Percentiles rank a stretch among this genome's conserved stretches.
phyloP scores from a whole-genome alignment of 306 rosid species.

The Elaeagnus macrophylla region DNA sequence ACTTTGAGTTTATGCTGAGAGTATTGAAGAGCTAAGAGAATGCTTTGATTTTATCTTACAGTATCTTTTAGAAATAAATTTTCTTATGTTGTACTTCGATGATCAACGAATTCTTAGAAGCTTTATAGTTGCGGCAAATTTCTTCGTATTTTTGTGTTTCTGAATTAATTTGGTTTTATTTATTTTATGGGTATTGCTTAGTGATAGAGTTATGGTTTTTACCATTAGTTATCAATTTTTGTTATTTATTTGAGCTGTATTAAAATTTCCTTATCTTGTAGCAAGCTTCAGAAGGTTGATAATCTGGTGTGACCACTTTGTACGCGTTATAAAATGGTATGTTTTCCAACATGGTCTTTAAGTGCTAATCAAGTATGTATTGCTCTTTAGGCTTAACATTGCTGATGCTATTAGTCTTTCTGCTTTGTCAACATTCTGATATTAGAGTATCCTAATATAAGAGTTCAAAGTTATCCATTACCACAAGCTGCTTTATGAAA shows the following conservation, averaged over 20 bases:
- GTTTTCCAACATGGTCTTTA: not conserved
- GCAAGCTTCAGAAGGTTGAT: constrained; percentile 11
- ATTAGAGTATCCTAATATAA: not conserved
- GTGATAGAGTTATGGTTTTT: not conserved
- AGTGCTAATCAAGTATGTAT: not conserved
- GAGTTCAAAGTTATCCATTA: not conserved
- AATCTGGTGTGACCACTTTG: constrained; percentile 1
- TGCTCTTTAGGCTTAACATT: no score
- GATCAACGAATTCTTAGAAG: no score
- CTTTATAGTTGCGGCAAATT: no score
- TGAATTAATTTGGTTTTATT: not conserved
- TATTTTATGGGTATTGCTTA: not conserved
- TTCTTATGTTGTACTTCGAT: no score
- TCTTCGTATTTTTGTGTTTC: no score
- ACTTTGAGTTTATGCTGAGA: no score
- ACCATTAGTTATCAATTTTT: not conserved
- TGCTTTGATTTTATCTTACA: no score
- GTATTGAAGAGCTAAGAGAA: no score
- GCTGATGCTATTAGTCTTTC: not conserved
- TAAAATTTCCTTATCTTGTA: not conserved
- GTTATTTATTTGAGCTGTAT: not conserved
- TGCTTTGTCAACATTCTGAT: not conserved
- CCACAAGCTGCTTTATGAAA: not conserved
- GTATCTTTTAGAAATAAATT: no score
- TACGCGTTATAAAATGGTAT: constrained; percentile 8